These are phyloP conservation scores for Yarrowia sp. DNA, from an alignment of 805 yeast genomes.

Conservation along the genomic window DNA sequence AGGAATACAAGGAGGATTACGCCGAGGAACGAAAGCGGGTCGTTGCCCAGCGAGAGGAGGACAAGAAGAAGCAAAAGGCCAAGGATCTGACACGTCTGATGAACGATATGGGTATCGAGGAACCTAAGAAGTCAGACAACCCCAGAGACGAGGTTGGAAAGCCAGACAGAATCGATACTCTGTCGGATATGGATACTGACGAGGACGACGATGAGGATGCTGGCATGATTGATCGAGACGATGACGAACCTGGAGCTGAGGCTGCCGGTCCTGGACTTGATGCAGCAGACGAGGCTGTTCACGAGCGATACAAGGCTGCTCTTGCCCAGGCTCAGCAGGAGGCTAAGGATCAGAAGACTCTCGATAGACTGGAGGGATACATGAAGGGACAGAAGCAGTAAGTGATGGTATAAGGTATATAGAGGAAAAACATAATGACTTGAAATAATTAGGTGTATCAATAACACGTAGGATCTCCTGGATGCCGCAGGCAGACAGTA, in stretches of 20 bases:
- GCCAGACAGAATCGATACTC: slow-evolving; percentile 57
- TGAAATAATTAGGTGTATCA: background rate
- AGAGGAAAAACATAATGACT: background rate
- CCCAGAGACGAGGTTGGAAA: slow-evolving; percentile 54
- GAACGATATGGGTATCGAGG: slow-evolving; percentile 82
- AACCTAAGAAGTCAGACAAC: slow-evolving; percentile 55
- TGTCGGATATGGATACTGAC: slow-evolving; percentile 60
- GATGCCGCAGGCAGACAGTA: no score
- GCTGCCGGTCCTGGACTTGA: slow-evolving; percentile 42
- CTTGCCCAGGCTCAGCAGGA: slow-evolving; percentile 49
- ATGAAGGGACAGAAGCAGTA: slow-evolving; percentile 28
- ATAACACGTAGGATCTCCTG: background rate
- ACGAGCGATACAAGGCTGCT: slow-evolving; percentile 75
- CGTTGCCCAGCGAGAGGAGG: slow-evolving; percentile 74
- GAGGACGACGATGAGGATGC: slow-evolving; percentile 48
- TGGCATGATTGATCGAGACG: slow-evolving; percentile 48
- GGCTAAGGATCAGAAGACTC: slow-evolving; percentile 42
- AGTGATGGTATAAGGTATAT: background rate
- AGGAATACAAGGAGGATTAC: slow-evolving; percentile 84
- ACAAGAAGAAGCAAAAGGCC: slow-evolving; percentile 74
- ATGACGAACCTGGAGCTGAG: slow-evolving; percentile 43
- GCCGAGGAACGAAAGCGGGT: slow-evolving; percentile 86
- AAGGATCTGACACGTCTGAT: slow-evolving; percentile 73
- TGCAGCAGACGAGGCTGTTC: slow-evolving; percentile 54
- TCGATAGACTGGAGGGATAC: slow-evolving; percentile 40